Percentiles rank a stretch among this genome's conserved stretches.
Evolutionary conservation across 257 asterid genomes (phyloP).

Genomic region (Thymus mandschuricus): DNA sequence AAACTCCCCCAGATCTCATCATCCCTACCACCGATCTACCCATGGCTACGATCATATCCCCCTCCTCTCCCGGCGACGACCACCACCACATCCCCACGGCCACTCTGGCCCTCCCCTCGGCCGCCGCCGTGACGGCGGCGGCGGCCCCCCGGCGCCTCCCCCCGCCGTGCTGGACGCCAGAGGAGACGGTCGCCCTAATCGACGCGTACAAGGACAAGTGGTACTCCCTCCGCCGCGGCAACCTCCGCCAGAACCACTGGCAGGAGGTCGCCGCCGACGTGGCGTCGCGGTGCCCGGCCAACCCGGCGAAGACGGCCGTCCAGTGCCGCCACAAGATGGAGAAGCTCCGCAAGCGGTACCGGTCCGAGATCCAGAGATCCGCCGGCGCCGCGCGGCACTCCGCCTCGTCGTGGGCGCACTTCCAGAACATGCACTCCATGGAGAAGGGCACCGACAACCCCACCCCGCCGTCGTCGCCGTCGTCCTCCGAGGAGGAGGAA

Average conservation of each 20-base stretch:
- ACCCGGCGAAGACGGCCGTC: conserved; percentile 60
- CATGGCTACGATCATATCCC: conserved; percentile 36
- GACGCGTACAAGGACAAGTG: conserved; percentile 73
- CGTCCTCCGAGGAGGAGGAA: conserved; percentile 44
- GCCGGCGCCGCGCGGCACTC: conserved; percentile 58
- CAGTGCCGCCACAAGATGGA: conserved; percentile 95
- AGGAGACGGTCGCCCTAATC: conserved; percentile 72
- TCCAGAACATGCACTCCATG: conserved; percentile 74
- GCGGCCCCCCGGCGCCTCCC: conserved; percentile 75
- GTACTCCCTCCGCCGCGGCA: conserved; percentile 82
- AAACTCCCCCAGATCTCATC: background rate
- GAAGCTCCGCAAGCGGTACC: conserved; percentile 82
- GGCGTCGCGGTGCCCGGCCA: conserved; percentile 50
- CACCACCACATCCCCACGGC: conserved; percentile 42
- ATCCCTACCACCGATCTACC: background rate
- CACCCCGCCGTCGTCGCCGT: conserved; percentile 36
- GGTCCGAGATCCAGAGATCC: conserved; percentile 76
- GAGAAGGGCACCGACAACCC: conserved; percentile 59
- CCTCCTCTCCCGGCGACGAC: conserved; percentile 40
- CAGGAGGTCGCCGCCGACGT: conserved; percentile 80
- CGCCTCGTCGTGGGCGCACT: conserved; percentile 80
- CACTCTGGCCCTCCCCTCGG: conserved; percentile 47
- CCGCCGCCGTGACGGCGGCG: conserved; percentile 37
- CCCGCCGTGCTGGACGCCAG: conserved; percentile 88
- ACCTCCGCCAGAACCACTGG: conserved; percentile 81